Base-by-base conservation (phyloP, 2,329 filamentous ascomycete genomes). In the Hymenoscyphus occultus region DNA sequence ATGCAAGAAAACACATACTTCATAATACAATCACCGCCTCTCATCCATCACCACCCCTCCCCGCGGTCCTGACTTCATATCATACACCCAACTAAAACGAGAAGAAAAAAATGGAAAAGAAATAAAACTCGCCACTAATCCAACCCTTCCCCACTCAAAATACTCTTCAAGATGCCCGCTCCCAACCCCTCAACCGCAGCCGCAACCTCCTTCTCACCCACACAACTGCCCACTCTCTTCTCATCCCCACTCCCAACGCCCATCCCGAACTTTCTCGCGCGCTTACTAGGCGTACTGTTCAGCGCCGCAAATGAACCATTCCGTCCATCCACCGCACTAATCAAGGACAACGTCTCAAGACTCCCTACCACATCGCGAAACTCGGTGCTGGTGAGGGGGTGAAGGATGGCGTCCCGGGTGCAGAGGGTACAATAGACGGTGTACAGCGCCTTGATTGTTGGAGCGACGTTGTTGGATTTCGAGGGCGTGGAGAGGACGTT, bases 311-410 rank as follows among this genome's bases (percentile, higher is more conserved):
- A 88, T 69, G 84, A 91, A 57, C 86, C 90, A 60, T 81, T 89
- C 80, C 85, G 92, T 71, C 80, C 91, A 80, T 84, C 92, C 75
- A 79, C 91, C 73, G 78, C 89, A 77, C 76, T 89, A 5, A 97
- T 83, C 28, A 98, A 80, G 1, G 92, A 93, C 58, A 97, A 80
- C 0, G 93, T 95, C 80, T 99, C 95, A 61, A 99, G 79, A 71
- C 92, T 96, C 42, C 90, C 88, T 22, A 97, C 83, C 5, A 99
- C 93, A 77, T 99, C 95, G 65, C 93, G 87, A 77, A 99, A 99
- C 77, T 99, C 95, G 5, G 92, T 95, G 73, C 86, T 90, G 1
- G 92, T 95, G 2, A 99, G 84, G 0, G 94, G 91, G 71, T 97
- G 93, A 2, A 99, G 84, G 10, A 96, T 83, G n/a, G 93, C 91